Conservation (phyloP, 768 basidiomycete genomes). For the Tremella mesenterica region DNA sequence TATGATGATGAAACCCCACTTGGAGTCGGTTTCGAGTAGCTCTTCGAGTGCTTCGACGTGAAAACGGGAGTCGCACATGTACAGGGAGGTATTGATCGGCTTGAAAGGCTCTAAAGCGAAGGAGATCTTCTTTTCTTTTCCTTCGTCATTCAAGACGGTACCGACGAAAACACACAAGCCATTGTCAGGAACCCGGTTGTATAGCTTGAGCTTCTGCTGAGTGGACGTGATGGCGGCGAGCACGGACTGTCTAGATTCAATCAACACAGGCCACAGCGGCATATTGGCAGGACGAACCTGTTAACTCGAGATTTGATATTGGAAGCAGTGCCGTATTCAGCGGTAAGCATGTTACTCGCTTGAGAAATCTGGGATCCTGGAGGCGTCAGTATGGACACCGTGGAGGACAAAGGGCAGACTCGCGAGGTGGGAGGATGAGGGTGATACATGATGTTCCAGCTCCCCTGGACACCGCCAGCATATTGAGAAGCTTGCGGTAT, state of each 20-base stretch:
- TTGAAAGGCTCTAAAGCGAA: constrained; percentile 99
- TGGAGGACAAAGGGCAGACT: constrained; percentile 4
- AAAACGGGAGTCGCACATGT: constrained; percentile 82
- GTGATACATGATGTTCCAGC: constrained; percentile 99
- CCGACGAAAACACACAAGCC: constrained; percentile 97
- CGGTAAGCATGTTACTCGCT: constrained; percentile 89
- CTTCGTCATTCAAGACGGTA: constrained; percentile 94
- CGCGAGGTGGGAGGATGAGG: constrained; percentile 81
- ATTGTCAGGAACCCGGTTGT: constrained; percentile 91
- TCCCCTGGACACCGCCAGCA: constrained; percentile 86
- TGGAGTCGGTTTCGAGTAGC: constrained; percentile 89
- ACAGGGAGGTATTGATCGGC: constrained; percentile 96
- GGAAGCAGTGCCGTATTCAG: constrained; percentile 97
- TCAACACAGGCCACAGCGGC: background rate
- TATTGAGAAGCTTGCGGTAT: constrained; percentile 98
- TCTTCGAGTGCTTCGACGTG: constrained; percentile 96
- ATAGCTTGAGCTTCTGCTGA: constrained; percentile 92
- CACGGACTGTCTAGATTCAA: constrained; percentile 74
- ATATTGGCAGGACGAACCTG: constrained; percentile 14
- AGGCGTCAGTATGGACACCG: background rate
- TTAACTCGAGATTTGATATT: constrained; percentile 89
- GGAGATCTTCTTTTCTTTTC: constrained; percentile 98
- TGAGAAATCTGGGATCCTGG: constrained; percentile 72
- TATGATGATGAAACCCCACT: constrained; percentile 98
- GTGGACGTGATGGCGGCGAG: constrained; percentile 97